Percentiles rank a stretch among this genome's conserved stretches.
Evolutionary conservation across 2,329 filamentous ascomycete species (phyloP).

Genomic region (Ascocoryne sarcoides): DNA sequence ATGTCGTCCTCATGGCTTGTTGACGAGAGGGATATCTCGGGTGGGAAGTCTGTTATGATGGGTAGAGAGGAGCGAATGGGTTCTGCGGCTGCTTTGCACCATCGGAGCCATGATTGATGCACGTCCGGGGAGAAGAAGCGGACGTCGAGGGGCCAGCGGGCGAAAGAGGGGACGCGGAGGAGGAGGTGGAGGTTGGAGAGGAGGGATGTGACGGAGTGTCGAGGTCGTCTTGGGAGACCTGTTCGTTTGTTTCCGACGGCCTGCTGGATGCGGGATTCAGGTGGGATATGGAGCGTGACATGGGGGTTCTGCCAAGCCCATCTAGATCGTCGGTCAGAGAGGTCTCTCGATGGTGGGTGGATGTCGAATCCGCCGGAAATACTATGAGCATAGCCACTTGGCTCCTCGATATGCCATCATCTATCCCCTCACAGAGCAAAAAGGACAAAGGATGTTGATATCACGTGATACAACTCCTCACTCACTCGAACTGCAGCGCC

Average conservation of each 20-base stretch:
- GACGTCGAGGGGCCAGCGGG: constrained; percentile 71
- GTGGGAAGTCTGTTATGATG: constrained; percentile 21
- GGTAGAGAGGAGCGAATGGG: constrained; percentile 18
- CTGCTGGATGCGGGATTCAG: constrained; percentile 48
- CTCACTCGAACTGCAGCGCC: constrained; percentile 88
- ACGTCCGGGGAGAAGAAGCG: constrained; percentile 71
- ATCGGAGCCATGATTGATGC: constrained; percentile 57
- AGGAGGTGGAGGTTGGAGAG: constrained; percentile 76
- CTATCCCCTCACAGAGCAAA: no score
- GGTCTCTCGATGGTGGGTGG: no score
- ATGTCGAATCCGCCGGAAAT: no score
- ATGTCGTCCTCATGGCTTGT: no score
- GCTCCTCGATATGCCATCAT: no score
- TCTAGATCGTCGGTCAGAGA: constrained; percentile 41
- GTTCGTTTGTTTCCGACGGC: constrained; percentile 43
- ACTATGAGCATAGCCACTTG: no score
- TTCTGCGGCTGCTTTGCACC: constrained; percentile 35
- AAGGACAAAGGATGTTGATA: background rate
- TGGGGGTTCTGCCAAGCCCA: constrained; percentile 91
- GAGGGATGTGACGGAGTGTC: constrained; percentile 54
- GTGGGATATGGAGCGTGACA: constrained; percentile 67
- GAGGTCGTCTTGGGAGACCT: constrained; percentile 47
- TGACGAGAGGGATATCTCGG: background rate
- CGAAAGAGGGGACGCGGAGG: constrained; percentile 70
- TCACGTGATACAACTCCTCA: constrained; percentile 4